Base-by-base conservation (phyloP, 768 basidiomycete species). In the Tricholoma sp. region DNA sequence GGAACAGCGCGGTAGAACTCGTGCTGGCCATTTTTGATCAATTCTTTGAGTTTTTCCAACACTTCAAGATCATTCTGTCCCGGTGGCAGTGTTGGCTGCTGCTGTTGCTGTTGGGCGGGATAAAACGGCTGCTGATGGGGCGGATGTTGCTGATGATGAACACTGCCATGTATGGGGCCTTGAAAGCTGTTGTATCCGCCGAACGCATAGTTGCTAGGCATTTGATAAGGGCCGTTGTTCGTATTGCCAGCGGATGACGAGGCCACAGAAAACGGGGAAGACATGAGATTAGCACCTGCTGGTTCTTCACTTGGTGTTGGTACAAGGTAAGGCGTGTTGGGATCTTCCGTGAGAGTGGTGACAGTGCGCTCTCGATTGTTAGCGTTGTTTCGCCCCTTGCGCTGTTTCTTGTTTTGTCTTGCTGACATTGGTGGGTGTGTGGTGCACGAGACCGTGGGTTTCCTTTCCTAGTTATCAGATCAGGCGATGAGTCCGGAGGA, bases 21-120 rank as follows among this genome's bases (percentile, higher is more conserved):
- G 68, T 91, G 89, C 65, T 91, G 88, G 50, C 81, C 82, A 32
- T 75, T 77, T 65, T 84, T 86, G 70, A 91, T 91, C 54, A 80
- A 73, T 20, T 81, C 73, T 68, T 91, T 91, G 68, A 91, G 82
- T 55, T 83, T 83, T 70, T 90, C 83, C 57, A 91, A 78, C 32
- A 85, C 78, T 66, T 89, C 86, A 59, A 91, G 79, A 71, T 90
- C 89, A 65, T 75, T 78, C 63, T 81, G 76, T 7, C 84, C 86
- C 18, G 80, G 76, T 2, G 81, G 79, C 0, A 79, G 64, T n/a
- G 63, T 62, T 13, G 57, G 64, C 54, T 58, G 58, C 60, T 63
- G 63, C 57, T 56, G 55, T 53, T 51, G 54, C 58, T 63, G 61
- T 50, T 31, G 53, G 36, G 57, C 57, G 55, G 68, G 56, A 66